Conservation (phyloP, 1,139 yeast genomes). For the Kodamaea sp. region DNA sequence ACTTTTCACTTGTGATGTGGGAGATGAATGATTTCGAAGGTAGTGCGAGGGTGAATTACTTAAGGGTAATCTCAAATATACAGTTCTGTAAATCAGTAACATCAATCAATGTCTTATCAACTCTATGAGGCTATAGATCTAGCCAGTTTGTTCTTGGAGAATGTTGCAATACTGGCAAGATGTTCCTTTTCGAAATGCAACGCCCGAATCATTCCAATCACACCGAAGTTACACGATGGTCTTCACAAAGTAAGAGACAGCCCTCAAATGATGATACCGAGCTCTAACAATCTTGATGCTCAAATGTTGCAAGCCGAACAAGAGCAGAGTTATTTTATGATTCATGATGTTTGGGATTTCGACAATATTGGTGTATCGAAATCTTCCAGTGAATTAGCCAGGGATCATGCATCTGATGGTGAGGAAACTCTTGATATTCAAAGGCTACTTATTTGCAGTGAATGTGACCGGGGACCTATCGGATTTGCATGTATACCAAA, state of each 20-base stretch:
- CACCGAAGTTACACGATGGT: slow-evolving; percentile 13
- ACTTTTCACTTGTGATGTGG: too few species aligned
- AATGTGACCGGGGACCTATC: slow-evolving; percentile 73
- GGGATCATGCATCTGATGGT: slow-evolving; percentile 10
- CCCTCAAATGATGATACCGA: slow-evolving; percentile 31
- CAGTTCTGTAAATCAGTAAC: too few species aligned
- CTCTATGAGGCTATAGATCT: slow-evolving; percentile 7
- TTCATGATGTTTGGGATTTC: slow-evolving; percentile 71
- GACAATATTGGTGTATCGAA: slow-evolving; percentile 75
- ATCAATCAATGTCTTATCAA: slow-evolving; percentile 3
- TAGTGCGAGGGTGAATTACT: too few species aligned
- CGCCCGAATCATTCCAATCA: slow-evolving; percentile 35
- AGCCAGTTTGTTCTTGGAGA: slow-evolving; percentile 1
- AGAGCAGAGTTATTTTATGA: slow-evolving; percentile 26
- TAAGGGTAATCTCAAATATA: too few species aligned
- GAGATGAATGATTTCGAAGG: too few species aligned
- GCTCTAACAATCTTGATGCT: slow-evolving; percentile 5
- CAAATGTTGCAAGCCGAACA: slow-evolving; percentile 3
- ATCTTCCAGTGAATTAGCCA: slow-evolving; percentile 31
- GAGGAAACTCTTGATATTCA: slow-evolving; percentile 29
- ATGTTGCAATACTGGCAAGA: slow-evolving; percentile 18
- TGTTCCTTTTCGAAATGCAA: slow-evolving; percentile 42
- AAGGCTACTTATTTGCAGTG: slow-evolving; percentile 63
- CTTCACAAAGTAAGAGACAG: slow-evolving; percentile 21
- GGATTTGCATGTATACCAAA: slow-evolving; percentile 59